Evolutionary conservation across 2,329 filamentous ascomycete genomes (phyloP).

Genomic region (Calycina marina): DNA sequence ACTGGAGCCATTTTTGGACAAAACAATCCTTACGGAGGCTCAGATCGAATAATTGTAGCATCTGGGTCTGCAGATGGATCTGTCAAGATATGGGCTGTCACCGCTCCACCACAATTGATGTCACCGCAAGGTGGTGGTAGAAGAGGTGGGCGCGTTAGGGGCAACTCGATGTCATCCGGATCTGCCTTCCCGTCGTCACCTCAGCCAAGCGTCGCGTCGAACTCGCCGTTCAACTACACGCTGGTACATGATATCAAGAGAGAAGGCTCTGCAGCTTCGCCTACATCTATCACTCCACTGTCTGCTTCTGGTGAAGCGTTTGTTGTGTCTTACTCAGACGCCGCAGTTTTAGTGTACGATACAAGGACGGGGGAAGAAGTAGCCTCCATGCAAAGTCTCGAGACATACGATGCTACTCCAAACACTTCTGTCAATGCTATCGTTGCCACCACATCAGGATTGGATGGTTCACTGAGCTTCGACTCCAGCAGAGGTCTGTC

Average conservation of each 20-base stretch:
- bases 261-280: conserved; percentile 53
- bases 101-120: conserved; percentile 70
- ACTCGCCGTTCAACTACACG: conserved; percentile 75
- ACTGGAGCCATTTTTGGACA: conserved; percentile 69
- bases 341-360: conserved; percentile 81
- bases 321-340: conserved; percentile 84
- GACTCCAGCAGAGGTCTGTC: conserved; percentile 48
- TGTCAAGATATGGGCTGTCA: conserved; percentile 89
- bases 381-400: conserved; percentile 80
- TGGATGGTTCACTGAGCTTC: conserved; percentile 48
- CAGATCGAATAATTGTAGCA: conserved; percentile 78
- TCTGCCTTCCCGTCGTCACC: conserved; percentile 83
- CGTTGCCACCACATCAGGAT: conserved; percentile 69
- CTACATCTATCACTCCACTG: conserved; percentile 88
- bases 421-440: conserved; percentile 81
- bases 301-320: conserved; percentile 73
- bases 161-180: conserved; percentile 87
- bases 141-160: conserved; percentile 64
- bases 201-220: conserved; percentile 74
- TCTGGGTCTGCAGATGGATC: conserved; percentile 85
- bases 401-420: conserved; percentile 81
- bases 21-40: conserved; percentile 57
- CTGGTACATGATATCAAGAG: conserved; percentile 77
- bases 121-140: conserved; percentile 62
- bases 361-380: conserved; percentile 78